These are phyloP conservation scores for Kingdonia uniflora DNA, from an alignment of 164 flowering plant species.

Conservation along the genomic window DNA sequence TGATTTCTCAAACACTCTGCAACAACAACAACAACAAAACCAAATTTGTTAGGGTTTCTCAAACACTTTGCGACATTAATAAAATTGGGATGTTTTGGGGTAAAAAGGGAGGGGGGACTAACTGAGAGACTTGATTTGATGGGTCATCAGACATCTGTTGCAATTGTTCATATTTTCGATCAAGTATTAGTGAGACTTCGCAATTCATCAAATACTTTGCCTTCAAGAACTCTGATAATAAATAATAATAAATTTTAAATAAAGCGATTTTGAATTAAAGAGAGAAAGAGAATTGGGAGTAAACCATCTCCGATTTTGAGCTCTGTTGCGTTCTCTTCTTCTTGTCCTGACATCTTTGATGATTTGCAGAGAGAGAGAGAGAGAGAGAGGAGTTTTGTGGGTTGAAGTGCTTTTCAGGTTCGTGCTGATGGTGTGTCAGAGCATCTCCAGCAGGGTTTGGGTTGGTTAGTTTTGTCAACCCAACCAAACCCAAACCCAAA, in stretches of 20 bases:
- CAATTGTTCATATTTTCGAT: conserved; percentile 85
- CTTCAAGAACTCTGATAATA: conserved; percentile 69
- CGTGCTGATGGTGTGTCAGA: too few relatives aligned
- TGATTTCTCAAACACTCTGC: conserved; percentile 95
- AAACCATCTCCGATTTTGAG: conserved; percentile 88
- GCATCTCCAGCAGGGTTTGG: too few relatives aligned
- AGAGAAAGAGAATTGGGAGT: neutral
- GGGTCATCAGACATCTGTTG: conserved; percentile 89
- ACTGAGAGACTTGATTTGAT: conserved; percentile 88
- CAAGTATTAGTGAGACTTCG: conserved; percentile 92
- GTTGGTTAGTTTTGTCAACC: too few relatives aligned
- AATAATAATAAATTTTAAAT: neutral
- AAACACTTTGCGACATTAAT: too few relatives aligned
- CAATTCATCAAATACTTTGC: conserved; percentile 98
- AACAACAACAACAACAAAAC: conserved; percentile 1
- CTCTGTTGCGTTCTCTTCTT: conserved; percentile 97
- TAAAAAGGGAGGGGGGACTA: conserved; percentile 18
- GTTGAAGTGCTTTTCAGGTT: too few relatives aligned
- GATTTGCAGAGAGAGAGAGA: too few relatives aligned
- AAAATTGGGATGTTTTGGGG: too few relatives aligned
- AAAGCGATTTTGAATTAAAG: neutral
- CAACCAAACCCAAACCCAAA: too few relatives aligned
- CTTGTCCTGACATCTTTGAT: too few relatives aligned
- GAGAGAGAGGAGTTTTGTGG: too few relatives aligned
- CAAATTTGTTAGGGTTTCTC: too few relatives aligned